These are phyloP conservation scores for Neopestalotiopsis sp. DNA, from an alignment of 2,329 filamentous ascomycete genomes.

Conservation along the genomic window DNA sequence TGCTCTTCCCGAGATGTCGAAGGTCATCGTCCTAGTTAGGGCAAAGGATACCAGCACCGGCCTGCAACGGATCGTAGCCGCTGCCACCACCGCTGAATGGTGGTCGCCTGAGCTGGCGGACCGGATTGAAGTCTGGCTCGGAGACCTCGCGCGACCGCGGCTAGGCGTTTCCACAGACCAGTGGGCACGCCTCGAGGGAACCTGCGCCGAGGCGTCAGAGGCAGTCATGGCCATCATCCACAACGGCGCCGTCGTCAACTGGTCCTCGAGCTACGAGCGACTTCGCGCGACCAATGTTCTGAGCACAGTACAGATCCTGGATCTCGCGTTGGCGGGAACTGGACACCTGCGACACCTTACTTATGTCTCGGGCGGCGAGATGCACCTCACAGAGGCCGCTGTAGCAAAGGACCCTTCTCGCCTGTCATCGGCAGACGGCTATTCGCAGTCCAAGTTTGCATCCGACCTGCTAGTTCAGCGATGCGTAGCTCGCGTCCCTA, in stretches of 20 bases:
- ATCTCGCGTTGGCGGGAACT: slow-evolving; percentile 27
- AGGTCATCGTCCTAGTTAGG: slow-evolving; percentile 4
- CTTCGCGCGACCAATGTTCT: slow-evolving; percentile 40
- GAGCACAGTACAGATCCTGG: slow-evolving; percentile 39
- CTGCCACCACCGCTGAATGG: neutral
- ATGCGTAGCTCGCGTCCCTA: neutral
- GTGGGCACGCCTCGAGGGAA: slow-evolving; percentile 9
- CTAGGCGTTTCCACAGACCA: slow-evolving; percentile 1
- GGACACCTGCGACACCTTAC: neutral
- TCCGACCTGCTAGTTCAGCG: neutral
- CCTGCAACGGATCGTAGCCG: neutral
- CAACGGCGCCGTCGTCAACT: slow-evolving; percentile 48
- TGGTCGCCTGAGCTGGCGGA: neutral
- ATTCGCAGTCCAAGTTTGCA: slow-evolving; percentile 14
- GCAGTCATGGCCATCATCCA: slow-evolving; percentile 54
- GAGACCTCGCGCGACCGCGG: slow-evolving; percentile 13
- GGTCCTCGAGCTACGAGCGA: slow-evolving; percentile 40
- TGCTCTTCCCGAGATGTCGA: neutral
- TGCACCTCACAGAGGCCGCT: neutral
- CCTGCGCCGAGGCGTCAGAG: neutral
- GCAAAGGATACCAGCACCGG: neutral
- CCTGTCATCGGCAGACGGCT: slow-evolving; percentile 2
- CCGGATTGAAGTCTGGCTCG: slow-evolving; percentile 10
- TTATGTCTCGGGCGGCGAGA: slow-evolving; percentile 4
- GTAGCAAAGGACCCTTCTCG: neutral